Evolutionary conservation across 148 eudicot species (phyloP).

Genomic region (Persicaria maculosa): DNA sequence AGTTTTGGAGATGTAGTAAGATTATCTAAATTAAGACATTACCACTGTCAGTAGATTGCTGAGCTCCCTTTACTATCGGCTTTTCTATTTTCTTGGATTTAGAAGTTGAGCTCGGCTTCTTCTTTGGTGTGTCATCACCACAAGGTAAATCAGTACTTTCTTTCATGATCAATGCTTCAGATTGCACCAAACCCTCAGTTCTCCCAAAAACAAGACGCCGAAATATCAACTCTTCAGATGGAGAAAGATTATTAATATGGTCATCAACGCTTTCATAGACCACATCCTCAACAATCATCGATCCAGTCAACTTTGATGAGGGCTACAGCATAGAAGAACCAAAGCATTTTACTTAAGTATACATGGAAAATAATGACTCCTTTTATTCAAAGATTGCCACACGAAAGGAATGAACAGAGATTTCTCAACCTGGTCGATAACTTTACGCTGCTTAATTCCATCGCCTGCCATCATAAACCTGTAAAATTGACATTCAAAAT

Average conservation of each 20-base stretch:
- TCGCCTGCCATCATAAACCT: conserved; percentile 96
- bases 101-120: conserved; percentile 32
- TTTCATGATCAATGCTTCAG: conserved; percentile 65
- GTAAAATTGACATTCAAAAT: conserved; percentile 13
- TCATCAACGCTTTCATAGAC: conserved; percentile 67
- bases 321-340: conserved; percentile 38
- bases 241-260: conserved; percentile 29
- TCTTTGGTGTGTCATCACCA: conserved; percentile 27
- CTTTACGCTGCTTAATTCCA: conserved; percentile 65
- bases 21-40: conserved; percentile 9
- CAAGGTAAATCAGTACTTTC: conserved; percentile 19
- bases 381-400: neutral
- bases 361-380: conserved; percentile 4
- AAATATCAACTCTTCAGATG: conserved; percentile 49
- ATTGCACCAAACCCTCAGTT: conserved; percentile 75
- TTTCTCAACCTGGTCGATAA: conserved; percentile 57
- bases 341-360: neutral
- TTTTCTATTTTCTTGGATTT: conserved; percentile 51
- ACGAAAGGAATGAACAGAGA: conserved; percentile 4
- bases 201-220: conserved; percentile 85
- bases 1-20: neutral
- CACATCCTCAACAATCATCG: conserved; percentile 74
- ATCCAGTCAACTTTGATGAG: conserved; percentile 69
- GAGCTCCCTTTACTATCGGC: conserved; percentile 31
- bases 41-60: conserved; percentile 34